phyloP scores from a whole-genome alignment of 768 basidiomycete genomes.

The Phlebiopsis flavidoalba region DNA sequence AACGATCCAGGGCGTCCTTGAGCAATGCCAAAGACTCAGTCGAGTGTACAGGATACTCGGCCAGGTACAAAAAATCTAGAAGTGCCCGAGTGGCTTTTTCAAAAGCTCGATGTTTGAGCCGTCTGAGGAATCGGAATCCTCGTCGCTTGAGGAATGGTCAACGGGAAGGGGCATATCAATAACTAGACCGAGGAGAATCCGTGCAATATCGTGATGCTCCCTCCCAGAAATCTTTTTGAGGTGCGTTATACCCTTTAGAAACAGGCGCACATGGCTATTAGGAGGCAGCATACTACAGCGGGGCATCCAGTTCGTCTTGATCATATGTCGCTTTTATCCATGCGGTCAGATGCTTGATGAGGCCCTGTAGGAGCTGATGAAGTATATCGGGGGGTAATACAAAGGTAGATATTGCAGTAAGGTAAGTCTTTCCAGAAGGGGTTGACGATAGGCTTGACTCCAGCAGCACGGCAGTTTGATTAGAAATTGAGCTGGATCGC shows the following conservation, averaged over 20 bases:
- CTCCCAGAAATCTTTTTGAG: slow-evolving; percentile 39
- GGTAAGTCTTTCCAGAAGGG: slow-evolving; percentile 40
- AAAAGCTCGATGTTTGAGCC: slow-evolving; percentile 12
- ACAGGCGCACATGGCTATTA: slow-evolving; percentile 31
- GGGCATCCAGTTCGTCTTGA: slow-evolving; percentile 31
- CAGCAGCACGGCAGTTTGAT: neutral
- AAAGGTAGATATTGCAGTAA: slow-evolving; percentile 32
- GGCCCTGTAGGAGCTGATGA: slow-evolving; percentile 44
- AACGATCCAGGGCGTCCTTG: slow-evolving; percentile 13
- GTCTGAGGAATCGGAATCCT: no score
- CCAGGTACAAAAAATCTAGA: slow-evolving; percentile 25
- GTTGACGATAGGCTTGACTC: slow-evolving; percentile 11
- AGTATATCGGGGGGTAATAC: slow-evolving; percentile 38
- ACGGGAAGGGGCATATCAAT: slow-evolving; percentile 20
- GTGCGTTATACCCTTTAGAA: slow-evolving; percentile 37
- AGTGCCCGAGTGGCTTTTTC: slow-evolving; percentile 19
- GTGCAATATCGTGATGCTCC: slow-evolving; percentile 33
- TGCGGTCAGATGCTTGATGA: slow-evolving; percentile 38
- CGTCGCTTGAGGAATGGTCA: neutral
- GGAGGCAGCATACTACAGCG: slow-evolving; percentile 28
- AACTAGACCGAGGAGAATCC: slow-evolving; percentile 20
- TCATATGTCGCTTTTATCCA: slow-evolving; percentile 17
- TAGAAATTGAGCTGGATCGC: no score
- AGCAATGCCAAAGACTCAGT: slow-evolving; percentile 14
- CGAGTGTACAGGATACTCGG: slow-evolving; percentile 22